Evolutionary conservation across 139 green algal genomes (phyloP), one percentile per base, ranked within the genome.

Genomic region (Protoeuglena noctilucae): DNA sequence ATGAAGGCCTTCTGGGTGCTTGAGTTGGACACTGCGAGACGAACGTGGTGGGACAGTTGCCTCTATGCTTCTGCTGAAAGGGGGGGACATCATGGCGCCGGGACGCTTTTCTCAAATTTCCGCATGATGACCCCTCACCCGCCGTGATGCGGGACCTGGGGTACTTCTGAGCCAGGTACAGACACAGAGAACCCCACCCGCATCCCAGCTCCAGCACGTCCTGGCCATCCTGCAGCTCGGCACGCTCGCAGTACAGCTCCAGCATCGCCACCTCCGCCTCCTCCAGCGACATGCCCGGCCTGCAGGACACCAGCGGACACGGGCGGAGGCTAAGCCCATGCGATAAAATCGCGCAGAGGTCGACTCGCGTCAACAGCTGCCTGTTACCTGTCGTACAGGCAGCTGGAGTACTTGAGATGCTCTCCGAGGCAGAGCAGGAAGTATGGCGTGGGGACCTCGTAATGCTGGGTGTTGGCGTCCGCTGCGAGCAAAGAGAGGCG

Each of bases 401-500:
- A 93, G 76, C 69, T 80, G 55, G 66, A 85, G 79, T 98, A 95
- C 74, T 98, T 98, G 28, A 88, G 67, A 53, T 86, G 65, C 52
- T 65, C 71, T 29, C 90, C 90, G 45, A 98, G 72, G 27, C 68
- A 75, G 1, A 78, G 61, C n/a, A 84, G 51, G 64, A 89, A 97
- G 67, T 95, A 97, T 43, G 86, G 77, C 22, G 90, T 95, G 1
- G 90, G 89, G 12, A 98, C 70, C 73, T 91, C 83, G 49, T 94
- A 93, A 66, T 93, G 85, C 61, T 94, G 83, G 57, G 93, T 79
- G 53, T 96, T 96, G 27, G 88, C 87, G 17, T 76, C 74, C 2
- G 51, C 59, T n/a, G n/a, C n/a, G n/a, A n/a, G n/a, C n/a, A n/a
- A n/a, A n/a, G n/a, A n/a, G n/a, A n/a, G n/a, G n/a, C n/a, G n/a